Evolutionary conservation across 2,329 filamentous ascomycete species (phyloP).

Genomic region (Aspergillus sp.): DNA sequence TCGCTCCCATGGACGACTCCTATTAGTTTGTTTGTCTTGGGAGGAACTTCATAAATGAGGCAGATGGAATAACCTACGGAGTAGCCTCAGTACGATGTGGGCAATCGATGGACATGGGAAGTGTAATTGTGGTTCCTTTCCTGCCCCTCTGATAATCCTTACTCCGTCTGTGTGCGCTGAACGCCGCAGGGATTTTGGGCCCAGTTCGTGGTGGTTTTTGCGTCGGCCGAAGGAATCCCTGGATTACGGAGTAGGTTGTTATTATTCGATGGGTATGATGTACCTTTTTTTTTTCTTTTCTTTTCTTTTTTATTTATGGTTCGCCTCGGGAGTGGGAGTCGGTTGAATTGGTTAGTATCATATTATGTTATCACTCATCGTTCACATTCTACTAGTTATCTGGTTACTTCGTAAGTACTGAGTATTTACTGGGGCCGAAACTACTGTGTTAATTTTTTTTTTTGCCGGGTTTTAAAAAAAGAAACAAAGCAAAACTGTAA

Average conservation of each 20-base stretch:
- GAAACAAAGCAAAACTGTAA: not conserved
- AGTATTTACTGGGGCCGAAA: not conserved
- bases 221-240: conserved; percentile 6
- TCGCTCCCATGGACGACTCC: no score
- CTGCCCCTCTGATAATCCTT: not conserved
- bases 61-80: no score
- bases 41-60: not conserved
- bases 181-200: not conserved
- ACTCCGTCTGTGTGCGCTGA: not conserved
- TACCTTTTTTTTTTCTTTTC: not conserved
- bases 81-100: no score
- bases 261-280: not conserved
- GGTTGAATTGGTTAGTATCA: not conserved
- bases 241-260: not conserved
- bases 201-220: conserved; percentile 1
- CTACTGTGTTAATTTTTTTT: not conserved
- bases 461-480: not conserved
- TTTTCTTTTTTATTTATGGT: not conserved
- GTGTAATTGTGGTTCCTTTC: not conserved
- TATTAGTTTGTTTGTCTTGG: no score
- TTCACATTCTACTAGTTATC: no score
- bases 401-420: no score
- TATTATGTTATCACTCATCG: not conserved
- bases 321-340: not conserved
- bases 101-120: not conserved